A percentile compares a stretch with the other conserved stretches of the same genome.
phyloP scores from a whole-genome alignment of 1,139 yeast species.

The Debaryomyces sp. region DNA sequence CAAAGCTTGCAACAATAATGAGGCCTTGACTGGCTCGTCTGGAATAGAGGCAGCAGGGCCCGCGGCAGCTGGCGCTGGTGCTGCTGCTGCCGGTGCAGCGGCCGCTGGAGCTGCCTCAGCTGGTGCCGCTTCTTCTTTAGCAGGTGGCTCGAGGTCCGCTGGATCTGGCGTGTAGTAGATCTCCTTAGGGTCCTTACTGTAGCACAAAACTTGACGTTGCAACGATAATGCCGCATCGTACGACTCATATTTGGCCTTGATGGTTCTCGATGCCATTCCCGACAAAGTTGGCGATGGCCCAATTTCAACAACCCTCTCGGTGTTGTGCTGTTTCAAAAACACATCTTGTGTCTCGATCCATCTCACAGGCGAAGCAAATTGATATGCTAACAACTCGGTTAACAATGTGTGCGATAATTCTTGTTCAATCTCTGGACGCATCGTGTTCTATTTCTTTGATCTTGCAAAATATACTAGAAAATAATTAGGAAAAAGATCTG shows the following conservation, averaged over 20 bases:
- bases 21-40: conserved; percentile 88
- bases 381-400: conserved; percentile 96
- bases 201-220: conserved; percentile 95
- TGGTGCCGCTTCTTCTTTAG: conserved; percentile 24
- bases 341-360: conserved; percentile 99
- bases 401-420: conserved; percentile 93
- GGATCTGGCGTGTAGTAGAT: conserved; percentile 95
- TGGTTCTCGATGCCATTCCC: conserved; percentile 97
- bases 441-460: conserved; percentile 24
- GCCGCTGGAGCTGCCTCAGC: conserved; percentile 43
- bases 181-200: conserved; percentile 93
- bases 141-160: conserved; percentile 52
- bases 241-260: conserved; percentile 94
- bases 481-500: background rate
- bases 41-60: conserved; percentile 83
- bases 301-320: conserved; percentile 96
- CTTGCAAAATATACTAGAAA: background rate
- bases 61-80: conserved; percentile 60
- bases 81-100: conserved; percentile 51
- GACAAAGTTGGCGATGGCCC: conserved; percentile 99
- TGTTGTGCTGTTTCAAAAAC: conserved; percentile 87
- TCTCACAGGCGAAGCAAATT: conserved; percentile 98
- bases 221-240: conserved; percentile 96
- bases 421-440: conserved; percentile 98
- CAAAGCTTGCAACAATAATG: conserved; percentile 79